phyloP scores from a whole-genome alignment of 1,284 basidiomycete species.

The Farysia itapuensis region DNA sequence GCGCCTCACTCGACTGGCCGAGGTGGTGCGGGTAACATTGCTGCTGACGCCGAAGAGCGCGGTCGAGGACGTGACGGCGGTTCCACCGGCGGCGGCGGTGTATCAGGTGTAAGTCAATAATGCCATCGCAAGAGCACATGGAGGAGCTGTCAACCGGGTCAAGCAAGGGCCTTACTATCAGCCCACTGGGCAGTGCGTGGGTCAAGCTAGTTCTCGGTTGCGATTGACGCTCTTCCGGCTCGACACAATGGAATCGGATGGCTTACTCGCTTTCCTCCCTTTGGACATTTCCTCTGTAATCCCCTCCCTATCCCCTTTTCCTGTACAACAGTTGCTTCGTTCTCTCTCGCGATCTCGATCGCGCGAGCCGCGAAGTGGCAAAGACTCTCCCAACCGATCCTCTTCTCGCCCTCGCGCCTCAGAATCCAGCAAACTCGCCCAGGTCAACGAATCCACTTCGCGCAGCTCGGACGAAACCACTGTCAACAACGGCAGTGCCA shows the following conservation, averaged over 20 bases:
- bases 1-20: constrained; percentile 69
- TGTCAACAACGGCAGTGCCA: constrained; percentile 4
- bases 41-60: constrained; percentile 22
- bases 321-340: constrained; percentile 38
- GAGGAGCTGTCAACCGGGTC: no score
- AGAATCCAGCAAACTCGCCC: constrained; percentile 34
- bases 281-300: background rate
- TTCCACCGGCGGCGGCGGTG: constrained; percentile 27
- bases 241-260: no score
- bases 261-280: no score
- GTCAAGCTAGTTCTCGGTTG: no score
- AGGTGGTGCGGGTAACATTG: constrained; percentile 70
- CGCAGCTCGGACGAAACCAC: constrained; percentile 32
- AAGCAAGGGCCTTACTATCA: no score
- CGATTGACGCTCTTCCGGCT: no score
- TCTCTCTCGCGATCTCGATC: constrained; percentile 53
- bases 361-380: constrained; percentile 44
- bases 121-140: no score
- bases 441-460: constrained; percentile 33
- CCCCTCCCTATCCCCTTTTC: background rate
- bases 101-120: no score
- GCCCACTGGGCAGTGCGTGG: no score
- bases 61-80: constrained; percentile 26
- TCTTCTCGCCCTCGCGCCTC: constrained; percentile 25
- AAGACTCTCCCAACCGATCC: constrained; percentile 28